Base-by-base conservation (phyloP, 2,329 filamentous ascomycete species). In the Drechmeria coniospora region DNA sequence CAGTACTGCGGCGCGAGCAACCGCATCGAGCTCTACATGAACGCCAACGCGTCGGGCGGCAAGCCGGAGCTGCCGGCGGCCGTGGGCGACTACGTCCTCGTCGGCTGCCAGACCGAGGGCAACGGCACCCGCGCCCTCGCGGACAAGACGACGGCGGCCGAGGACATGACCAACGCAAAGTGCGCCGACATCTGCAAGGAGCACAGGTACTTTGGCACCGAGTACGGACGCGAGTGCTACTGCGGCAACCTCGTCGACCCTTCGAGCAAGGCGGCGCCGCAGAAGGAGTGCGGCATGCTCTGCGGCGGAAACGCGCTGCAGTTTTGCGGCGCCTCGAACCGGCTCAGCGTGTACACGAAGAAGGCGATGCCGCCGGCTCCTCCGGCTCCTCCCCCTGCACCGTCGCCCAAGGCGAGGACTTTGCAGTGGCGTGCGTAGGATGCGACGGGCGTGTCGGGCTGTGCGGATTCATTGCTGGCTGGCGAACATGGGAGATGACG, bases 311-410 rank as follows among this genome's bases (percentile, higher is more conserved):
- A 49, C 27, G 36, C 31, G 9, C 25, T 28, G 2, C 43, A 59
- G 42, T 53, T 45, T 30, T 63, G 59, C 30, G 59, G 59, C 13
- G 53, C 46, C 6, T 44, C 49, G 3, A 50, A 51, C 32, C 42
- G 56, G 32, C 32, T 63, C 36, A 47, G 43, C 5, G 38, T 54
- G 11, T 55, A 54, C 23, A 44, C 39, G 29, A 46, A 44, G 42
- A 39, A 40, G 36, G 29, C 33, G 13, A 29, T 27, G 11, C 21
- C 29, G 12, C 24, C 21, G 5, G 13, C 30, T n/a, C 6, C 27
- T 9, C 23, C 32, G 9, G 17, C 26, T 6, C 8, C 32, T 8
- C n/a, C 23, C 15, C 16, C 20, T 14, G 5, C 19, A n/a, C 13
- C 8, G 18, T 24, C 14, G 12, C 19, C 18, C 6, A 6, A 14